phyloP scores from a whole-genome alignment of 148 eudicot species.

The Vaccinium myrtillus region DNA sequence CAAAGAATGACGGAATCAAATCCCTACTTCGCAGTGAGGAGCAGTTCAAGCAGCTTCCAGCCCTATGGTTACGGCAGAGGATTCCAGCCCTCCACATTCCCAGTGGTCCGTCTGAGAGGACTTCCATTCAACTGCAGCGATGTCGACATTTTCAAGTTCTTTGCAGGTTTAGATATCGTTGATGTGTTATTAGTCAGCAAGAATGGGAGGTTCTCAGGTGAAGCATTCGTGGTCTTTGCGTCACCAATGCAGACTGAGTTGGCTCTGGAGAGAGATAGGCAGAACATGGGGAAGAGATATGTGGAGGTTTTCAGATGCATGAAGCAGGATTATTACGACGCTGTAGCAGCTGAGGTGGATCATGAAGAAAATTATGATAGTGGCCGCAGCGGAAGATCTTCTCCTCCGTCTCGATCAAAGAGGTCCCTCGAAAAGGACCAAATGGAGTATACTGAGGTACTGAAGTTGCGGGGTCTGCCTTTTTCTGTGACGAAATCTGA shows the following conservation, averaged over 20 bases:
- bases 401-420: conserved; percentile 55
- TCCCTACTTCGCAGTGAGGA: conserved; percentile 95
- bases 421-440: conserved; percentile 63
- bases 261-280: conserved; percentile 68
- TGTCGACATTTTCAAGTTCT: conserved; percentile 70
- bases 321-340: conserved; percentile 78
- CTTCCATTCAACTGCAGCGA: conserved; percentile 86
- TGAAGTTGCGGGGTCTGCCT: conserved; percentile 85
- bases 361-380: conserved; percentile 48
- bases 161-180: conserved; percentile 79
- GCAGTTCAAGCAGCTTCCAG: conserved; percentile 51
- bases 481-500: conserved; percentile 63
- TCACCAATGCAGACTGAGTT: conserved; percentile 63
- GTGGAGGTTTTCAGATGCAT: conserved; percentile 87
- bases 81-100: conserved; percentile 54
- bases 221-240: conserved; percentile 77
- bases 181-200: conserved; percentile 73
- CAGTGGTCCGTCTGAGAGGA: conserved; percentile 83
- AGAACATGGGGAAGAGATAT: conserved; percentile 84
- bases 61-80: conserved; percentile 45
- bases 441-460: conserved; percentile 67
- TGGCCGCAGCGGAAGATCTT: conserved; percentile 43
- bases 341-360: conserved; percentile 77
- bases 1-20: conserved; percentile 96
- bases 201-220: conserved; percentile 70